Evolutionary conservation across 2,329 filamentous ascomycete genomes (phyloP), one percentile per base, ranked within the genome.

Genomic region (Arthrocladium fulminans): DNA sequence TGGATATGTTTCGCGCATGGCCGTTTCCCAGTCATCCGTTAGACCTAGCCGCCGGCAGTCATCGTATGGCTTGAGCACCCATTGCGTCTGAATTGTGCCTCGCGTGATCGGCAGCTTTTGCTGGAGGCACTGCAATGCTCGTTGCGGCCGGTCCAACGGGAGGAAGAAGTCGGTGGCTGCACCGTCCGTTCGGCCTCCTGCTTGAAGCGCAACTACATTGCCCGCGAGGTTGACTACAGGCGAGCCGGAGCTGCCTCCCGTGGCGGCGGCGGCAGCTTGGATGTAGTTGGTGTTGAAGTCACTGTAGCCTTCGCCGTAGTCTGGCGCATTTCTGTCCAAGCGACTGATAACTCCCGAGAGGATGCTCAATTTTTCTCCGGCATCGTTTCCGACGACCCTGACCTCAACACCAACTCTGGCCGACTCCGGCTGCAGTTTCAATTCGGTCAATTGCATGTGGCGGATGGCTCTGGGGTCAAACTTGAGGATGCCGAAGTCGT

Each of bases 231-330:
- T 94, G 53, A 98, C 89, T 1, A 98, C 92, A 0, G 92, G 92
- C 80, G 86, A 94, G 54, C 92, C 92, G n/a, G 92, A 98, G 71
- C 88, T 95, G 57, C 92, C 92, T 57, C 92, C 92, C 65, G 89
- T 97, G 2, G 92, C 94, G 3, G 92, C 90, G 2, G 92, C 94
- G 12, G 94, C 94, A 55, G 94, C 92, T 70, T 98, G 92, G 60
- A 97, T 97, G 73, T 98, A 98, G 65, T 94, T 84, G 41, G 81
- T 84, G 63, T 84, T 98, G 78, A 98, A 98, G 65, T 98, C 92
- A 66, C 89, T 92, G 67, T 98, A 98, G 23, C 92, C 92, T 55
- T 97, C 92, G 48, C 90, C 90, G 59, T 98, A 97, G 62, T 98
- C 92, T 13, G 92, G 92, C 1, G 94, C 94, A 67, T 98, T 98